Evolutionary conservation across 768 basidiomycete species (phyloP), one percentile per base, ranked within the genome.

Genomic region (Podaxis sp.): DNA sequence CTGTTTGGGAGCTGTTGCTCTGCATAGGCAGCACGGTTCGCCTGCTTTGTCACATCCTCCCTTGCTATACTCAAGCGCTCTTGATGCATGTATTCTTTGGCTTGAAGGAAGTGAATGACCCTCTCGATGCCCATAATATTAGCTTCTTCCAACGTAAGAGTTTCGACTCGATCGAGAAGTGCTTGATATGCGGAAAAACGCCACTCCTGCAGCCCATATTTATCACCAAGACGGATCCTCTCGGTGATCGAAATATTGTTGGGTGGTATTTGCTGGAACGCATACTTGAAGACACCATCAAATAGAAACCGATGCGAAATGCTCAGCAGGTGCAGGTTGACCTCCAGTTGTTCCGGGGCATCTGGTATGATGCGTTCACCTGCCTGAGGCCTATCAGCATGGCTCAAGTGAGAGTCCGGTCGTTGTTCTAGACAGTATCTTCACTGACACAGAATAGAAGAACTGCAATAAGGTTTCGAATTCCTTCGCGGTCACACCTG

Each of bases 301-400:
- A 80, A 77, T 33, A 72, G 67, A 55, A 73, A 79, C 64, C 76
- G 74, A n/a, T 76, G 74, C 2, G 81, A 70, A 48, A 81, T 76
- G 17, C 77, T 73, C 42, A 82, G 72, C 8, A 82, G 70, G n/a
- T 71, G 66, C 15, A 76, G 68, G 77, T 79, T 79, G 30, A 75
- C 68, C 7, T 70, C 56, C 40, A 71, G 67, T 13, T 28, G n/a
- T 42, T 42, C 36, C 6, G n/a, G 17, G 17, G 7, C 7, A n/a
- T 58, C 48, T 13, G 7, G 5, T 30, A 4, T 15, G 2, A 3
- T 5, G 3, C 0, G 15, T 9, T 11, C 15, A 0, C n/a, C 38
- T 12, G n/a, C 12, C 4, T 51, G n/a, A 3, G 36, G 7, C 40
- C 28, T 28, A 28, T 28, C 28, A 28, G 28, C 4, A 28, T 28